phyloP scores from a whole-genome alignment of 495 filamentous ascomycete genomes.

The Penicillium waksmanii region DNA sequence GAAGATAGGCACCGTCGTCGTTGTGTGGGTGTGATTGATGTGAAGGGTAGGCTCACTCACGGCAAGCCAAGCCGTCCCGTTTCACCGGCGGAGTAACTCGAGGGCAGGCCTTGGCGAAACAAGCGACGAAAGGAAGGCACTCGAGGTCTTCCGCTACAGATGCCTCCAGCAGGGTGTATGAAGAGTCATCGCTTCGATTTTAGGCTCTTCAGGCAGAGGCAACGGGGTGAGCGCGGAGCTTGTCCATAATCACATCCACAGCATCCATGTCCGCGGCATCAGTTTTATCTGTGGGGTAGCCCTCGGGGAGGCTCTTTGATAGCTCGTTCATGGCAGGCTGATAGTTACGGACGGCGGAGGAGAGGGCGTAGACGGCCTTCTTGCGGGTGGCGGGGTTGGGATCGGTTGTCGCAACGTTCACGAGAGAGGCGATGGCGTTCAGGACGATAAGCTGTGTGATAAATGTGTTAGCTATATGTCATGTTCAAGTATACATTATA shows the following conservation, averaged over 20 bases:
- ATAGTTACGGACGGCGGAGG: slow-evolving; percentile 81
- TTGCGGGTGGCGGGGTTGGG: slow-evolving; percentile 67
- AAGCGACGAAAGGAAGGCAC: too few relatives aligned
- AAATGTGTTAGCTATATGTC: slow-evolving; percentile 22
- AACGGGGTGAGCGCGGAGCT: slow-evolving; percentile 58
- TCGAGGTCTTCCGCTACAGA: too few relatives aligned
- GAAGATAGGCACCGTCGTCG: neutral
- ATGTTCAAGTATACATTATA: too few relatives aligned
- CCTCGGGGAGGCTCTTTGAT: slow-evolving; percentile 65
- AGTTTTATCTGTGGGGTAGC: slow-evolving; percentile 60
- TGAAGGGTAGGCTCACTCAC: too few relatives aligned
- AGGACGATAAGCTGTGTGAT: slow-evolving; percentile 60
- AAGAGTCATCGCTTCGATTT: too few relatives aligned
- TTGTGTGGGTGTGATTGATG: too few relatives aligned
- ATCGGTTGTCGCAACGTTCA: slow-evolving; percentile 64
- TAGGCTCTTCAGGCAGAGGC: slow-evolving; percentile 30
- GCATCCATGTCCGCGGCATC: slow-evolving; percentile 86
- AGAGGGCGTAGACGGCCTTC: slow-evolving; percentile 88
- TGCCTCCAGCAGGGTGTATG: too few relatives aligned
- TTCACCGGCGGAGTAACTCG: too few relatives aligned
- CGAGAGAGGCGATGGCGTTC: slow-evolving; percentile 70
- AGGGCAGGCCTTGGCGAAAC: too few relatives aligned
- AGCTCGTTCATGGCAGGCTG: slow-evolving; percentile 70
- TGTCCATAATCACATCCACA: slow-evolving; percentile 72
- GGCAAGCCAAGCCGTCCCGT: too few relatives aligned